These are phyloP conservation scores for Globisporangium emineosum DNA, from an alignment of 352 stramenopile genomes.

Conservation along the genomic window DNA sequence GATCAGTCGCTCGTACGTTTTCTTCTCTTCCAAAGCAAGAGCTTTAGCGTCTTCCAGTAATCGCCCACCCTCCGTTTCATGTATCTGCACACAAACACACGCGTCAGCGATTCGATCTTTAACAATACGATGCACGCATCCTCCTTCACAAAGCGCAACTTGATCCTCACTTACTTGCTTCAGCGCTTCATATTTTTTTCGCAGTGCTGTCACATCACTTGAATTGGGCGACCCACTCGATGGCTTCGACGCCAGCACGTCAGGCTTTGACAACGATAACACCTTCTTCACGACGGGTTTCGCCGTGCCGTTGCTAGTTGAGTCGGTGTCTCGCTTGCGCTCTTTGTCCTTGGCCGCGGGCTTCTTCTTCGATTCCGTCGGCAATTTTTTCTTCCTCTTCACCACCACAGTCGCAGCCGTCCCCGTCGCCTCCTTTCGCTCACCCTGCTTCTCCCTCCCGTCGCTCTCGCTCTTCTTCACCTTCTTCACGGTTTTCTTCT, in stretches of 20 bases:
- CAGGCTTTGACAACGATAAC: not conserved
- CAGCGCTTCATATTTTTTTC: constrained; percentile 48
- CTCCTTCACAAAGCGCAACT: not conserved
- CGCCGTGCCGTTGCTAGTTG: constrained; percentile 7
- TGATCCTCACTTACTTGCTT: constrained; percentile 28
- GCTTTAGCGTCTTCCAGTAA: constrained; percentile 58
- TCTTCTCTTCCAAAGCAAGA: constrained; percentile 63
- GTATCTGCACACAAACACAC: constrained; percentile 30
- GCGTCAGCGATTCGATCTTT: not conserved
- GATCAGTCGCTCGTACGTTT: constrained; percentile 69
- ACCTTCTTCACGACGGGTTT: constrained; percentile 4
- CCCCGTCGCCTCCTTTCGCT: not conserved
- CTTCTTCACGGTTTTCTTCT: constrained; percentile 5
- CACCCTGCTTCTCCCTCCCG: constrained; percentile 4
- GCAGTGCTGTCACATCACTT: constrained; percentile 14
- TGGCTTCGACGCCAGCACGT: not conserved
- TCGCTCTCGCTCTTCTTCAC: constrained; percentile 3
- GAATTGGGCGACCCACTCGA: not conserved
- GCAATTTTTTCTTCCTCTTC: constrained; percentile 10
- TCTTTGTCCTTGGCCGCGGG: constrained; percentile 13
- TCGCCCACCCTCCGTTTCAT: constrained; percentile 58
- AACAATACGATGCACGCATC: not conserved
- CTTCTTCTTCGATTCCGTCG: constrained; percentile 3
- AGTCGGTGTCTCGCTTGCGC: constrained; percentile 13
- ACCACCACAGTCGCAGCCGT: not conserved